phyloP scores from a whole-genome alignment of 345 rosid species.

The Sonneratia alba region DNA sequence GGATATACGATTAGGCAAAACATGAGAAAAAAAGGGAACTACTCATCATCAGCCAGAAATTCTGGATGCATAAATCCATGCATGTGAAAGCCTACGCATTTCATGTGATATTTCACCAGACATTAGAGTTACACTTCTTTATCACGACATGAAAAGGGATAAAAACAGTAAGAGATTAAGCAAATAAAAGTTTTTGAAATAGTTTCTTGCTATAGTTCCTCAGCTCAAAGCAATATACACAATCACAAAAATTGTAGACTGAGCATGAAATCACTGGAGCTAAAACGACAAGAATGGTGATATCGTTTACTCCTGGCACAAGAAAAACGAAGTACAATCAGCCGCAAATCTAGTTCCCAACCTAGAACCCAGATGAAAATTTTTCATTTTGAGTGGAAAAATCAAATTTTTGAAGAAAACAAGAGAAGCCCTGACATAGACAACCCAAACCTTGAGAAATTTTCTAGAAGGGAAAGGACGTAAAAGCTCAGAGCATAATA shows the following conservation, averaged over 20 bases:
- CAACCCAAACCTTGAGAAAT: not conserved
- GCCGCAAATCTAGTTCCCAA: not conserved
- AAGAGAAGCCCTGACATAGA: conserved; percentile 3
- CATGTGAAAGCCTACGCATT: not conserved
- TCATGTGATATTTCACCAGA: no score
- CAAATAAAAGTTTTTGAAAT: not conserved
- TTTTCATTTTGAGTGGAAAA: not conserved
- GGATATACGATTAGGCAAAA: not conserved
- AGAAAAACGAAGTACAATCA: not conserved
- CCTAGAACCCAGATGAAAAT: not conserved
- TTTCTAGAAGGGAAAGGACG: not conserved
- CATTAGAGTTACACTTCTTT: no score
- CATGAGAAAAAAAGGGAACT: not conserved
- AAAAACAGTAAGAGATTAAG: not conserved
- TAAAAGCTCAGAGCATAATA: not conserved
- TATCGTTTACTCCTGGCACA: no score
- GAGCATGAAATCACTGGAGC: not conserved
- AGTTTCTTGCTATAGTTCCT: not conserved
- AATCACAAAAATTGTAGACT: not conserved
- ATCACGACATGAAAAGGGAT: no score
- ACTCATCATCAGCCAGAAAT: not conserved
- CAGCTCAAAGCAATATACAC: not conserved
- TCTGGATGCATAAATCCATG: not conserved
- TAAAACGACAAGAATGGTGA: not conserved
- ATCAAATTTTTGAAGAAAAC: not conserved